Evolutionary conservation across 2,329 filamentous ascomycete species (phyloP), one percentile per base, ranked within the genome.

Genomic region (Catunica adiposa): DNA sequence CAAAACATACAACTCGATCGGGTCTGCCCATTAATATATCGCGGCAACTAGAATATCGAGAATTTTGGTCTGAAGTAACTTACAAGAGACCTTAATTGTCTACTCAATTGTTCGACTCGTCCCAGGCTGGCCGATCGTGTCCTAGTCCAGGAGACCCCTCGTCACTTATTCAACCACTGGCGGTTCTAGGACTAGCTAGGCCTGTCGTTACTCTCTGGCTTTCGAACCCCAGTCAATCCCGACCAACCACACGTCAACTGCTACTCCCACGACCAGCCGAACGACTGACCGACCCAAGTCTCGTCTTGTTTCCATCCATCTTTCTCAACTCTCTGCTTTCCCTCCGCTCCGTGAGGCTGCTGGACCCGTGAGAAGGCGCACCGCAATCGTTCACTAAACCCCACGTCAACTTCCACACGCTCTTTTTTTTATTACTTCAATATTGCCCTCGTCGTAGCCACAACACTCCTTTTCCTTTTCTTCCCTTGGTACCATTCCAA

Each of bases 391-490:
- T 26, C 14, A 26, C 31, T 31, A 22, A 17, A 15, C 44, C 20
- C 50, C 47, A 51, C 25, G 29, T 26, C 23, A 4, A 52, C 40
- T 17, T 44, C 40, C 11, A 52, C 34, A 34, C 25, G 34, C 50
- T 17, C 50, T 52, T 29, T 52, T 52, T 52, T 52, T 14, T 34
- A 34, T 34, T 23, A 22, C n/a, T n/a, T n/a, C n/a, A 52, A 14
- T 17, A 51, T 42, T 47, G 31, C 26, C 29, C 50, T 26, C 34
- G 46, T 37, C 46, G 44, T 48, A 37, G 29, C 46, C 23, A 20
- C n/a, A 17, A 23, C 46, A 40, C 51, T 54, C 34, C 40, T 54
- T 54, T 50, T 55, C 38, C 15, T 25, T 55, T 53, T 53, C 38
- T 51, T 31, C 34, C 46, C n/a, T 42, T 40, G 38, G 38, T 44